Base-by-base conservation (phyloP, 805 yeast genomes). In the Torulaspora delbrueckii region DNA sequence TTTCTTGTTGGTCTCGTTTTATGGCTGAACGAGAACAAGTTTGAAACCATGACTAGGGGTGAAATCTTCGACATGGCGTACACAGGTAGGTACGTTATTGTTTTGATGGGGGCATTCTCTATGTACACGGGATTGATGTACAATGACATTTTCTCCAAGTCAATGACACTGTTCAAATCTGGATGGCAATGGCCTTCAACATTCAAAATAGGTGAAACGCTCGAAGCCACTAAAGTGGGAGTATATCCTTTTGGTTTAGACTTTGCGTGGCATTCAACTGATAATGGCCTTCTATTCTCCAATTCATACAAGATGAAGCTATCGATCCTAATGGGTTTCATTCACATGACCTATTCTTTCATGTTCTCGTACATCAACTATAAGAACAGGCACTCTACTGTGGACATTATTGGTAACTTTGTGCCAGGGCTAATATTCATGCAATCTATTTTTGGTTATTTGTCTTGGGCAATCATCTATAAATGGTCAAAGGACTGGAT, bases 231-330 rank as follows among this genome's bases (percentile, higher is more conserved):
- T 30, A 74, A 77, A 56, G 73, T 73, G 10, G 87, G 91, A 7
- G 79, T 79, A 9, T 93, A 93, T 62, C 71, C 82, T 4, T 71
- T 93, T 62, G 99, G 99, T 42, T 68, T 93, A 42, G 99, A 93
- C 68, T 86, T 84, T 53, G 86, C 84, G 8, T 93, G 99, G 99
- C 99, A 93, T 67, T 96, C 97, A 13, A 77, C 98, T 33, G 99
- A 93, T 56, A 93, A 93, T 70, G 82, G 83, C 42, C 74, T 93
- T 58, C 69, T 95, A 47, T 93, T 93, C 69, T 79, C 96, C 41
- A 93, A 93, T 71, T 90, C 98, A 2, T 93, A 87, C 72, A 93
- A 93, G 74, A 93, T 93, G 99, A 93, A 93, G 67, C 74, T 93
- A 50, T 89, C 98, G 2, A 84, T 93, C 46, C 74, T 93, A 55